These are phyloP conservation scores for Penicillium sp. DNA, from an alignment of 2,329 filamentous ascomycete species.

Conservation along the genomic window DNA sequence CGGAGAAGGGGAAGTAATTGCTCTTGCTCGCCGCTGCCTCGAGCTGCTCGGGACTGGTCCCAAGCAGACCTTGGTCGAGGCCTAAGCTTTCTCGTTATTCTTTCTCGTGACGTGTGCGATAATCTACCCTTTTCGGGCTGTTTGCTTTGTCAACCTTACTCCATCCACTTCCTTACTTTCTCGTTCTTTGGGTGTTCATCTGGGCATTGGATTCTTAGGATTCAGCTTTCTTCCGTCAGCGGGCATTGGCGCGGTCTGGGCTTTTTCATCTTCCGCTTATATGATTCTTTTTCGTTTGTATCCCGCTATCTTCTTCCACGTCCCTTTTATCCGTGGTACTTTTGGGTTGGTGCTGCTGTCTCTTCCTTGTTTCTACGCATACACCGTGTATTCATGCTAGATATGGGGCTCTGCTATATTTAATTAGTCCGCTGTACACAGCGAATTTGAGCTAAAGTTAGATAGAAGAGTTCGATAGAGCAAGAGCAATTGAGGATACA, in stretches of 20 bases:
- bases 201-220: conserved; percentile 38
- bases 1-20: conserved; percentile 90
- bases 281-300: conserved; percentile 19
- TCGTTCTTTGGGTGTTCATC: conserved; percentile 34
- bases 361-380: conserved; percentile 33
- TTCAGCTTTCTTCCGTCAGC: conserved; percentile 31
- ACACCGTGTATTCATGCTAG: conserved; percentile 36
- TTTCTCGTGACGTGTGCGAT: conserved; percentile 12
- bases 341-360: conserved; percentile 25
- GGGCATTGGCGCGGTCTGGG: conserved; percentile 41
- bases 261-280: conserved; percentile 8
- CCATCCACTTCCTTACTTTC: conserved; percentile 21
- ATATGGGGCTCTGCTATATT: conserved; percentile 31
- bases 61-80: conserved; percentile 79
- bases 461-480: background rate
- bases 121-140: conserved; percentile 21
- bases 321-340: conserved; percentile 21
- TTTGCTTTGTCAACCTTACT: conserved; percentile 19
- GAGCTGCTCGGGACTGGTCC: conserved; percentile 80
- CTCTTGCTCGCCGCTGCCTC: conserved; percentile 83
- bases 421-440: conserved; percentile 17
- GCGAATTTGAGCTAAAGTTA: background rate
- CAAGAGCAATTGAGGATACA: background rate
- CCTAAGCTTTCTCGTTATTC: conserved; percentile 48
- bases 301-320: conserved; percentile 26